phyloP scores from a whole-genome alignment of 306 rosid species.

The Hippophae gyantsensis region DNA sequence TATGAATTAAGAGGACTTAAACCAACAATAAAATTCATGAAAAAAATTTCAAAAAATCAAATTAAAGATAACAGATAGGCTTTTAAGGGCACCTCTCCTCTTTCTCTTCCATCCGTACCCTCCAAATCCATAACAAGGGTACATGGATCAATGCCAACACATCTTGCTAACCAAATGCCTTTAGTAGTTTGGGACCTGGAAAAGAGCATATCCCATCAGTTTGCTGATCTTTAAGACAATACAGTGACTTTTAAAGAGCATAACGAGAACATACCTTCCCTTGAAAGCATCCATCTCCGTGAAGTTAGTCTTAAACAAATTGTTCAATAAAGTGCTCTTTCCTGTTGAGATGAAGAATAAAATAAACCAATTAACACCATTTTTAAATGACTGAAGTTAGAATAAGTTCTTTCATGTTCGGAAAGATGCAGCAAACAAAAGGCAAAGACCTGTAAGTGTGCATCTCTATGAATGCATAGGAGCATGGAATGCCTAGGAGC shows the following conservation, averaged over 20 bases:
- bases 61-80: conserved; percentile 9
- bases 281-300: conserved; percentile 97
- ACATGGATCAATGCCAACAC: conserved; percentile 86
- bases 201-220: conserved; percentile 20
- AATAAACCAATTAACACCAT: conserved; percentile 5
- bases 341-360: conserved; percentile 44
- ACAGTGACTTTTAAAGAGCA: conserved; percentile 9
- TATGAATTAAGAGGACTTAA: background rate
- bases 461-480: too few species aligned
- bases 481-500: too few species aligned
- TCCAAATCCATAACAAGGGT: conserved; percentile 97
- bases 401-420: background rate
- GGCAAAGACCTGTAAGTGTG: too few species aligned
- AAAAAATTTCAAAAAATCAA: conserved; percentile 4
- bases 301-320: conserved; percentile 73
- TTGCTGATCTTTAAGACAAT: conserved; percentile 4
- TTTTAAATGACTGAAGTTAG: background rate
- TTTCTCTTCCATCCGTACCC: conserved; percentile 99
- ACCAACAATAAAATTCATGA: conserved; percentile 6
- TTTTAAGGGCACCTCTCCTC: conserved; percentile 80
- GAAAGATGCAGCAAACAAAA: too few species aligned
- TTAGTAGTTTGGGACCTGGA: conserved; percentile 97
- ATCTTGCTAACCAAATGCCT: conserved; percentile 94
- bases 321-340: conserved; percentile 80
- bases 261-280: conserved; percentile 61